phyloP scores from a whole-genome alignment of 352 stramenopile genomes.

The Globisporangium emineosum region DNA sequence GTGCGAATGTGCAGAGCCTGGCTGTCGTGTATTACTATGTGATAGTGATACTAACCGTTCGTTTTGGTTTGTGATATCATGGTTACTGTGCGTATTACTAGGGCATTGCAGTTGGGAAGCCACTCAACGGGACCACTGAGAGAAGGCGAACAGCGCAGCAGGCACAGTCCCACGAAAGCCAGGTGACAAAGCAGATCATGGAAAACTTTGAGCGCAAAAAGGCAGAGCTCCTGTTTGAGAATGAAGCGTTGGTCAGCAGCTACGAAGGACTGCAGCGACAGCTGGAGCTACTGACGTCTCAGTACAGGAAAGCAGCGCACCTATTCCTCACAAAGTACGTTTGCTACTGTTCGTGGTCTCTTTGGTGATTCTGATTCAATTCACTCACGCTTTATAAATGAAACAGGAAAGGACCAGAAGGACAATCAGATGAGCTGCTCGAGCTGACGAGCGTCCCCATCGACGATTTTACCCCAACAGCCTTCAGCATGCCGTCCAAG shows the following conservation, averaged over 20 bases:
- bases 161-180: conserved; percentile 50
- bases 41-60: neutral
- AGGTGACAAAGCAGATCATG: conserved; percentile 58
- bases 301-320: conserved; percentile 72
- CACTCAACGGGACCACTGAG: conserved; percentile 40
- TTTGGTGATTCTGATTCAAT: neutral
- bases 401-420: conserved; percentile 38
- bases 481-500: conserved; percentile 67
- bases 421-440: conserved; percentile 41
- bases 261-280: conserved; percentile 57
- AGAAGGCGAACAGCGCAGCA: conserved; percentile 28
- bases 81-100: conserved; percentile 14
- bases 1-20: conserved; percentile 21
- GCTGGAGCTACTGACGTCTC: conserved; percentile 56
- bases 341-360: neutral
- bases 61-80: neutral
- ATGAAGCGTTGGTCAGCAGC: conserved; percentile 51
- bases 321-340: conserved; percentile 74
- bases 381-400: neutral
- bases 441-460: conserved; percentile 53
- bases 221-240: conserved; percentile 59
- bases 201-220: conserved; percentile 63
- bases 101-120: conserved; percentile 42
- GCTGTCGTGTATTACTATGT: neutral
- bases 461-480: conserved; percentile 60